Evolutionary conservation across 768 basidiomycete genomes (phyloP).

Genomic region (Collybiopsis luxurians): DNA sequence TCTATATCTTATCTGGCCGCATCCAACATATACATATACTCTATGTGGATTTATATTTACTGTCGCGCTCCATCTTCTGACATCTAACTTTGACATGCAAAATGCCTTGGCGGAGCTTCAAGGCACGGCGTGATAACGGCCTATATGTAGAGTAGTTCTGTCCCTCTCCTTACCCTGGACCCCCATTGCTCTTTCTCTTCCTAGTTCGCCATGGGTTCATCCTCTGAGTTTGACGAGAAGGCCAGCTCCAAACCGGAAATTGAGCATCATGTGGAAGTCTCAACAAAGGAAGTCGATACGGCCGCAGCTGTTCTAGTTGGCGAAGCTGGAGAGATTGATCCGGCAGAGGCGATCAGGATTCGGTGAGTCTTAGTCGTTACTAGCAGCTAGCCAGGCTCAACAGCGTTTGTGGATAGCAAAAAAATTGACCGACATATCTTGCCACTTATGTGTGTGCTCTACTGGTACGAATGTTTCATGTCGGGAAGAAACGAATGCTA

Average conservation of each 20-base stretch:
- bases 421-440: slow-evolving; percentile 52
- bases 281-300: slow-evolving; percentile 41
- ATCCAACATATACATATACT: too few relatives aligned
- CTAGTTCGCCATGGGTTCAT: background rate
- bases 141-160: too few relatives aligned
- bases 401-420: too few relatives aligned
- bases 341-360: slow-evolving; percentile 34
- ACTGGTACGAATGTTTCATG: slow-evolving; percentile 23
- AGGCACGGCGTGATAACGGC: too few relatives aligned
- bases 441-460: slow-evolving; percentile 50
- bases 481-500: background rate
- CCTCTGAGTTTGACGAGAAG: slow-evolving; percentile 23
- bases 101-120: too few relatives aligned
- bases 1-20: too few relatives aligned
- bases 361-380: too few relatives aligned
- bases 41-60: too few relatives aligned
- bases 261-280: slow-evolving; percentile 31
- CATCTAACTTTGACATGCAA: too few relatives aligned
- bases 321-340: slow-evolving; percentile 27
- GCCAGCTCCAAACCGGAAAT: background rate
- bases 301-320: slow-evolving; percentile 42
- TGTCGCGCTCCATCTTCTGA: too few relatives aligned
- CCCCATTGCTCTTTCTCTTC: background rate
- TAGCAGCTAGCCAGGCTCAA: too few relatives aligned
- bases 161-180: too few relatives aligned